Evolutionary conservation across 176 grass and related monocot genomes (phyloP).

Genomic region (Rhipidocladum racemiflorum): DNA sequence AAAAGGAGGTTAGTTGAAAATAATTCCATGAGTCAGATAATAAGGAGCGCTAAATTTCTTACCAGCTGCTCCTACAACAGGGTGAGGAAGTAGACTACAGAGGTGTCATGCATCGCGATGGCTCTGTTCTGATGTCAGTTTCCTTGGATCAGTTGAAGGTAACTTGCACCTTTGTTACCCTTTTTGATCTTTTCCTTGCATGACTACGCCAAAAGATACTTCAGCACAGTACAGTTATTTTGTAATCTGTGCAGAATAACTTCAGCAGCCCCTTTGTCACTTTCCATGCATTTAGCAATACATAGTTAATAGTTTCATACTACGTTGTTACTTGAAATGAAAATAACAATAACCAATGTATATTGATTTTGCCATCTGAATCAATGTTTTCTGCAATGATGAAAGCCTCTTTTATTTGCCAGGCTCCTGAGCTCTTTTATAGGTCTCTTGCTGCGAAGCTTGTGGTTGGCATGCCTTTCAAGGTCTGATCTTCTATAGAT

Average conservation of each 20-base stretch:
- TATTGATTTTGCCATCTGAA: conserved; percentile 21
- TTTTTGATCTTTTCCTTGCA: not conserved
- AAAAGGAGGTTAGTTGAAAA: conserved; percentile 74
- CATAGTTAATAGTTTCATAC: not conserved
- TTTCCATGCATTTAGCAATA: conserved; percentile 6
- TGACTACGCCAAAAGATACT: not conserved
- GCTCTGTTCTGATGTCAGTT: conserved; percentile 96
- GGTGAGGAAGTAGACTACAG: conserved; percentile 95
- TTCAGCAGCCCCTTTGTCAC: not conserved
- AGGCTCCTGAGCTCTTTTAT: conserved; percentile 81
- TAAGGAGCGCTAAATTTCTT: conserved; percentile 22
- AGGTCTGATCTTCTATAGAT: conserved; percentile 64
- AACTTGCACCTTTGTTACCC: not conserved
- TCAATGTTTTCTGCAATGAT: conserved; percentile 24
- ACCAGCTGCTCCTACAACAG: conserved; percentile 32
- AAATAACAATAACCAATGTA: not conserved
- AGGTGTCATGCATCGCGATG: conserved; percentile 95
- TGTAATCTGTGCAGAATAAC: conserved; percentile 9
- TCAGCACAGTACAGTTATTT: not conserved
- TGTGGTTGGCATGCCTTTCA: conserved; percentile 97
- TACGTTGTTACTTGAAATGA: not conserved
- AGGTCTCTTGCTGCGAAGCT: conserved; percentile 85
- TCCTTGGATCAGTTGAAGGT: conserved; percentile 88
- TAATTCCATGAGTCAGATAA: conserved; percentile 6
- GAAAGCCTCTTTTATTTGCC: conserved; percentile 28